Evolutionary conservation across 306 rosid genomes (phyloP).

Genomic region (Trifolium pratense): DNA sequence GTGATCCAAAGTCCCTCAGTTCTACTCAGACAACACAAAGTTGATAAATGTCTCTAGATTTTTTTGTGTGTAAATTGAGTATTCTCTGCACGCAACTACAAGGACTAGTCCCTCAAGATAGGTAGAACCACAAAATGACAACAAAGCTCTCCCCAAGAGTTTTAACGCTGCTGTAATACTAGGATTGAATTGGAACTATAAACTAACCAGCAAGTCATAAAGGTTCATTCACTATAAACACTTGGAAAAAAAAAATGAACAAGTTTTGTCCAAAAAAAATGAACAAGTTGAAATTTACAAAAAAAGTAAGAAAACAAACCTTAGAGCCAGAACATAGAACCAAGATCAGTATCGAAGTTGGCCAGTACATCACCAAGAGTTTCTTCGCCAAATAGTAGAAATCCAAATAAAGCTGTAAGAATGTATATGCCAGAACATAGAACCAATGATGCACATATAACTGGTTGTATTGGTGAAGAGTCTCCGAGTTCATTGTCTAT

Average conservation of each 20-base stretch:
- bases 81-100: too few relatives aligned
- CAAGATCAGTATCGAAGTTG: slow-evolving; percentile 71
- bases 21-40: neutral
- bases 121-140: too few relatives aligned
- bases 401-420: slow-evolving; percentile 66
- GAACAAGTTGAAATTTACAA: slow-evolving; percentile 12
- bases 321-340: slow-evolving; percentile 69
- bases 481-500: slow-evolving; percentile 66
- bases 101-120: too few relatives aligned
- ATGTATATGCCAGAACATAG: slow-evolving; percentile 62
- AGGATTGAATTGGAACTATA: too few relatives aligned
- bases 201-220: too few relatives aligned
- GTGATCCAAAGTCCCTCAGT: neutral
- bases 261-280: too few relatives aligned
- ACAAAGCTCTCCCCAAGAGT: too few relatives aligned
- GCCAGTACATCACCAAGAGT: slow-evolving; percentile 71
- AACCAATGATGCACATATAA: slow-evolving; percentile 59
- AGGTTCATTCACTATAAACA: neutral
- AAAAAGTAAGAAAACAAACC: slow-evolving; percentile 43
- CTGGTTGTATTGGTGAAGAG: slow-evolving; percentile 57
- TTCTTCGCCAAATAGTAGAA: slow-evolving; percentile 69
- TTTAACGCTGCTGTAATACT: too few relatives aligned
- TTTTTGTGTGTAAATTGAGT: neutral
- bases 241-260: too few relatives aligned
- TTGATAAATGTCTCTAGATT: neutral